Base-by-base conservation (phyloP, 73 alveolate genomes). In the Paramecium sonneborni region DNA sequence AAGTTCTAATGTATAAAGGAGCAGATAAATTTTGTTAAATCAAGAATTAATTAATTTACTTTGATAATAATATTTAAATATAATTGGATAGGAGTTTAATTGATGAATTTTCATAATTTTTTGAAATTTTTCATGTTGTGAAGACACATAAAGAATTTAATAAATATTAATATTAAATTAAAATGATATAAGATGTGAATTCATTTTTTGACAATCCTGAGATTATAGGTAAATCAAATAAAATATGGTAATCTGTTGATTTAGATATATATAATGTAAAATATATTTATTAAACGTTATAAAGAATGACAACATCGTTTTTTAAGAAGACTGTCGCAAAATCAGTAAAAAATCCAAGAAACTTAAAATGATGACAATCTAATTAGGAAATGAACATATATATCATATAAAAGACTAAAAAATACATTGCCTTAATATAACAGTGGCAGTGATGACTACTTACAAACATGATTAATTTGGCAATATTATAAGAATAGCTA, bases 161-260 rank as follows among this genome's bases (percentile, higher is more conserved):
- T 18, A 52, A 52, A 52, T 52, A 52, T 52, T 52, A n/a, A 52
- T 52, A 52, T 52, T 6, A 52, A 62, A 62, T 62, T 3, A 30
- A 30, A 62, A 62, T 62, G 84, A 62, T 62, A 11, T 62, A 3
- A 12, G 90, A 79, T 3, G 39, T 79, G 28, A 79, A 23, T 24
- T 79, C 90, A 11, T 79, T 79, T 79, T 79, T 79, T 23, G 90
- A 79, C 15, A 39, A 1, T 24, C 86, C 41, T 3, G 90, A 79
- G 18, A 24, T 18, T 41, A 44, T 21, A 20, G 90, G 69, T 5
- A 79, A 46, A 44, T 18, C 32, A 11, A 20, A 46, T 2, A 43
- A 26, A 23, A 79, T 79, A 10, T 79, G 90, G 90, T 41, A 39
- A 26, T 28, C 35, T 21, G 6, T 79, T 6, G 43, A 79, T 43